Base-by-base conservation (phyloP, 345 rosid genomes). In the Ceriops tagal region DNA sequence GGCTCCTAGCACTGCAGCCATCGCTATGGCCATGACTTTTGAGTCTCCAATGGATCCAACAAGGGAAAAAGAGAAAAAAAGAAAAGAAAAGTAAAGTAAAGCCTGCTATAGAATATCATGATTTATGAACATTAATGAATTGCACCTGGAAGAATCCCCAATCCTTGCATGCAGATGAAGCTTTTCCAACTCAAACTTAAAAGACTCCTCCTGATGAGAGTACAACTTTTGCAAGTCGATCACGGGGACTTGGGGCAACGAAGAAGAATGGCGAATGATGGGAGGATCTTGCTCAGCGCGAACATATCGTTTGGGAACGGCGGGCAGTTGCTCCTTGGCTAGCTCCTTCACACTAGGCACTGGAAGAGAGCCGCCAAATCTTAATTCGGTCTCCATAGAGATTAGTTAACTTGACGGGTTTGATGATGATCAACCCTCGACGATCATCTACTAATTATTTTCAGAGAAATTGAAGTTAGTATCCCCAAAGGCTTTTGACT, bases 91-190 rank as follows among this genome's bases (percentile, higher is more conserved):
- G 26, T 2, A 39, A 43, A 43, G 49, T 13, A 43, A 13, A 43
- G 49, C 18, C 19, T 43, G 49, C 3, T 39, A 43, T 18, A 43
- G 18, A 43, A 11, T 5, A 43, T 43, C 57, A 47, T 32, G 60
- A 10, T 43, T 51, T 2, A 49, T 34, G 26, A 37, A 8, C 46
- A 0, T 3, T 13, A 37, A 37, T 37, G 46, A 13, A 37, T 20
- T 3, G 20, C 22, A 70, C 73, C 58, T 70, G 73, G 30, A 70
- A 70, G 53, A 70, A 70, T 8, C 67, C 73, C 73, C 73, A 70
- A 15, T 70, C 73, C 34, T 53, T 32, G 24, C 67, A 70, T 18
- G 67, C 67, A 0, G 24, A 47, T 70, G 61, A 22, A 70, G 55
- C 37, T 65, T 65, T 56, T 47, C 15, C 39, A 65, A 35, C 37